phyloP scores from a whole-genome alignment of 1,139 yeast genomes.

The Casaregolazyma suthepensis region DNA sequence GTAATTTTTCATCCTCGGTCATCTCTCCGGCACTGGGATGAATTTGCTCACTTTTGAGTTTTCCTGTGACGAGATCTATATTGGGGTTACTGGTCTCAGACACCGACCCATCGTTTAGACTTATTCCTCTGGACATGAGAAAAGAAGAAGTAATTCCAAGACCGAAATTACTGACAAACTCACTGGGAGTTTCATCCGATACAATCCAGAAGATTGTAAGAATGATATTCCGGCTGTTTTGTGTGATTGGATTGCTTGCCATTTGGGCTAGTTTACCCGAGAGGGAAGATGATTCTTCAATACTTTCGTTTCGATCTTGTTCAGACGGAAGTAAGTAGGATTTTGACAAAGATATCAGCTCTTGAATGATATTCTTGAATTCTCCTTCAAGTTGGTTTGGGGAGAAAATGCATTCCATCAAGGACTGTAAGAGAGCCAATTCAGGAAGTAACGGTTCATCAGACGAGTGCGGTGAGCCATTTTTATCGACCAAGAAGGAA shows the following conservation, averaged over 20 bases:
- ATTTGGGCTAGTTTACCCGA: constrained; percentile 16
- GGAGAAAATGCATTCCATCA: constrained; percentile 11
- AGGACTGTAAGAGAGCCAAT: constrained; percentile 14
- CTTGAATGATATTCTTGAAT: neutral
- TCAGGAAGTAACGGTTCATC: constrained; percentile 16
- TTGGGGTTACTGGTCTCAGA: constrained; percentile 7
- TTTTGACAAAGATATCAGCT: constrained; percentile 6
- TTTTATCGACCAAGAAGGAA: neutral
- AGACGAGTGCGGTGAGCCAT: neutral
- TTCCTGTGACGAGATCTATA: constrained; percentile 31
- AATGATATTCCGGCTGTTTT: constrained; percentile 17
- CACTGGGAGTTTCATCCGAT: constrained; percentile 17
- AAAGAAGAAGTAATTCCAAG: constrained; percentile 29
- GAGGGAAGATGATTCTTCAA: constrained; percentile 19
- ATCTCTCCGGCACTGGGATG: constrained; percentile 21
- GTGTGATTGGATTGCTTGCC: constrained; percentile 17
- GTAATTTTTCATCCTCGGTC: constrained; percentile 49
- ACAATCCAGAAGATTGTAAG: constrained; percentile 22
- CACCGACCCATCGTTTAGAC: constrained; percentile 15
- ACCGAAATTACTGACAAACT: constrained; percentile 27
- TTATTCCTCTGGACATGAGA: constrained; percentile 23
- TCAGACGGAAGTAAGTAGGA: constrained; percentile 16
- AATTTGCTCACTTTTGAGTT: constrained; percentile 12
- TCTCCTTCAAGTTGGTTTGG: neutral
- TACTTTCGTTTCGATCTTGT: constrained; percentile 16